phyloP scores from a whole-genome alignment of 139 green algal species.

The Haematococcus lacustris region DNA sequence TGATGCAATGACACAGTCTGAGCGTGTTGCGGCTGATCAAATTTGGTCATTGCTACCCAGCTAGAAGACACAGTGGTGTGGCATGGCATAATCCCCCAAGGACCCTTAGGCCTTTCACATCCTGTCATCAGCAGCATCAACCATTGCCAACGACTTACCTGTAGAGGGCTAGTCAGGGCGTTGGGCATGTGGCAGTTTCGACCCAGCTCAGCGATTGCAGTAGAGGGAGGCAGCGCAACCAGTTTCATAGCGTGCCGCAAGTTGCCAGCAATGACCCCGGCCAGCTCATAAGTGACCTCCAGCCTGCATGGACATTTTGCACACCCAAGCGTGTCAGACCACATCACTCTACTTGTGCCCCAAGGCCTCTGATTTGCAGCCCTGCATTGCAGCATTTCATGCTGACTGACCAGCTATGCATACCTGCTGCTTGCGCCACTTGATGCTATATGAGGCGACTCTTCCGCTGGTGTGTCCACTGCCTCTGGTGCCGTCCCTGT shows the following conservation, averaged over 20 bases:
- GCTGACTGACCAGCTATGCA: too few species aligned
- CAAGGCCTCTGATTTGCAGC: neutral
- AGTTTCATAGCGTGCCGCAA: conserved; percentile 18
- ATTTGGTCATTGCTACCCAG: too few species aligned
- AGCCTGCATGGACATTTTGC: neutral
- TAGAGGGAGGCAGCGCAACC: conserved; percentile 4
- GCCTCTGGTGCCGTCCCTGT: neutral
- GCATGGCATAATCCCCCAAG: too few species aligned
- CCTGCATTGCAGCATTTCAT: neutral
- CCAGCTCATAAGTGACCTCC: neutral
- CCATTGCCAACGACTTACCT: too few species aligned
- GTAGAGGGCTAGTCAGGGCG: conserved; percentile 43
- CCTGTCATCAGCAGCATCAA: too few species aligned
- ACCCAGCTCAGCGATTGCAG: conserved; percentile 24
- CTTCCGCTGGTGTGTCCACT: neutral
- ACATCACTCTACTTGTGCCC: neutral
- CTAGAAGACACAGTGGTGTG: too few species aligned
- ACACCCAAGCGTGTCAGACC: neutral
- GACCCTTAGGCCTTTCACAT: too few species aligned
- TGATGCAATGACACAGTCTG: too few species aligned
- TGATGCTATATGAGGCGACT: neutral
- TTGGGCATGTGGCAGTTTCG: conserved; percentile 66
- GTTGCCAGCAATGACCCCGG: conserved; percentile 16
- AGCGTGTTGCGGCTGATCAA: too few species aligned
- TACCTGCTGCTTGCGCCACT: too few species aligned